Evolutionary conservation across 352 stramenopile genomes (phyloP).

Genomic region (Vaucheria bursata): DNA sequence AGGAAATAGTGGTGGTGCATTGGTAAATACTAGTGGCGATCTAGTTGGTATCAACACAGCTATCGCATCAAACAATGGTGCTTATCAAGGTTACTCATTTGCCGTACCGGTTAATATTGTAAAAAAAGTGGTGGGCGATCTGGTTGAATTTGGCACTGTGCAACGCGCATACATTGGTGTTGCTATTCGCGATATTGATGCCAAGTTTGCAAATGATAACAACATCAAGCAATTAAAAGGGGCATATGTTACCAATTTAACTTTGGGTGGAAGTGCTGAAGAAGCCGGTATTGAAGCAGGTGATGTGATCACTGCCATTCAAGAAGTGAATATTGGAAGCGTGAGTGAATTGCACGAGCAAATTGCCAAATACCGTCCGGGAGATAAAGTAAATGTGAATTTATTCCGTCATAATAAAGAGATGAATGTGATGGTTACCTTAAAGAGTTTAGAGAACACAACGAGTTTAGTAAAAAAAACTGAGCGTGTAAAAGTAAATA

Average conservation of each 20-base stretch:
- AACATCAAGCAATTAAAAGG: background rate
- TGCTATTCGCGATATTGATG: background rate
- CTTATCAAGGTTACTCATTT: background rate
- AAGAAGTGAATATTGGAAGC: background rate
- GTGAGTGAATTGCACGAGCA: background rate
- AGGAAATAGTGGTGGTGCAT: background rate
- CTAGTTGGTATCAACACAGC: slow-evolving; percentile 3
- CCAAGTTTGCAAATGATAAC: background rate
- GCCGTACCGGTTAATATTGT: background rate
- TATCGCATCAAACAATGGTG: background rate
- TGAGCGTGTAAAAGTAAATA: background rate
- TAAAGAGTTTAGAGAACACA: background rate
- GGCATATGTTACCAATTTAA: background rate
- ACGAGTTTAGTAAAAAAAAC: background rate
- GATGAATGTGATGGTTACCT: background rate
- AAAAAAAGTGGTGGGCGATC: background rate
- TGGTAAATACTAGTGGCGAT: background rate
- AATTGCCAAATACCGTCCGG: background rate
- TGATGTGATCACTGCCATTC: background rate
- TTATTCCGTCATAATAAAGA: background rate
- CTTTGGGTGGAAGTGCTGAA: background rate
- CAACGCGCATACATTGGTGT: background rate
- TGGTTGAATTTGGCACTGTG: background rate
- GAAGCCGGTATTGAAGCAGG: background rate
- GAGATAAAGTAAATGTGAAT: background rate